These are phyloP conservation scores for Actinomortierella ambigua DNA, from an alignment of 371 early-diverging fungal species.

Conservation along the genomic window DNA sequence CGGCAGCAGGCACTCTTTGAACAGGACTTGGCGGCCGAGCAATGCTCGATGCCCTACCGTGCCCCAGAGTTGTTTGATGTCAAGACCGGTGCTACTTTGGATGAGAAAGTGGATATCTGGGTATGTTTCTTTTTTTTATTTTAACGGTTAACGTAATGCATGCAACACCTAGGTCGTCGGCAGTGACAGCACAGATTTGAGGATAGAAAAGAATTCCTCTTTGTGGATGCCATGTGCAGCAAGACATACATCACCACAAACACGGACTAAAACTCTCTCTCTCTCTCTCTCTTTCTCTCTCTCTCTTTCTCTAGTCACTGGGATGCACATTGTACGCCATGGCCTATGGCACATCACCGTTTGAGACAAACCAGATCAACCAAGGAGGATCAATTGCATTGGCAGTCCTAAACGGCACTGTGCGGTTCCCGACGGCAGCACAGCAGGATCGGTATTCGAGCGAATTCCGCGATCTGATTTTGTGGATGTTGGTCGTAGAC, in stretches of 20 bases:
- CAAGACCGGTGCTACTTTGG: slow-evolving; percentile 60
- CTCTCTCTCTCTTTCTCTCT: background rate
- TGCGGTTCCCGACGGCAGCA: slow-evolving; percentile 58
- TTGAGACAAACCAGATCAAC: slow-evolving; percentile 69
- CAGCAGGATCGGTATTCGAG: slow-evolving; percentile 59
- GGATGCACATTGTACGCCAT: slow-evolving; percentile 79
- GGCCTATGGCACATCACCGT: slow-evolving; percentile 77
- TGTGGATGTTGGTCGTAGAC: slow-evolving; percentile 69
- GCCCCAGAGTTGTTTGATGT: slow-evolving; percentile 88
- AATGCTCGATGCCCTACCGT: slow-evolving; percentile 78
- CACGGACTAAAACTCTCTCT: background rate
- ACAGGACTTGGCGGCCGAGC: slow-evolving; percentile 79
- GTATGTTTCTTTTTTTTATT: slow-evolving; percentile 19
- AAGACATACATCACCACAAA: slow-evolving; percentile 2
- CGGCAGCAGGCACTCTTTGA: slow-evolving; percentile 67
- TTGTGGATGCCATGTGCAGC: too few relatives aligned
- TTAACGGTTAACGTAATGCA: too few relatives aligned
- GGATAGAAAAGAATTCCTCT: background rate
- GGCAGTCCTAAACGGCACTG: slow-evolving; percentile 75
- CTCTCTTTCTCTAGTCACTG: slow-evolving; percentile 52
- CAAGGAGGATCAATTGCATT: slow-evolving; percentile 77
- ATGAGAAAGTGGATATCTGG: slow-evolving; percentile 83
- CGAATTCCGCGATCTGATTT: slow-evolving; percentile 65
- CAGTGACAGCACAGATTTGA: background rate
- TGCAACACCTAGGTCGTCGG: too few relatives aligned